A percentile compares a stretch with the other conserved stretches of the same genome.
Evolutionary conservation across 331 rosid species (phyloP).

Genomic region (Malus hybrid): DNA sequence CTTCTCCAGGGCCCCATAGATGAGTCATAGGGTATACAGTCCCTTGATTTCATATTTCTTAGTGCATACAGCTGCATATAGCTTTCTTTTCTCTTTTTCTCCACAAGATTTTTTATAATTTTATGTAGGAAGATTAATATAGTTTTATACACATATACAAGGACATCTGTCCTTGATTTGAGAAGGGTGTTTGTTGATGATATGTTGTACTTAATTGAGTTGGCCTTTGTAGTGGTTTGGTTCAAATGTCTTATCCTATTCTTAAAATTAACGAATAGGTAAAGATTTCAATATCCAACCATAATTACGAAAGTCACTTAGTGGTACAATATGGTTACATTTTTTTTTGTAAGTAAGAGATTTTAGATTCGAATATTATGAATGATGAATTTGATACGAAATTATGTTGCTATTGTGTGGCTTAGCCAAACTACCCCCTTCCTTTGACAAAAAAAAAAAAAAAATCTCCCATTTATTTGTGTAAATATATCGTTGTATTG

Average conservation of each 20-base stretch:
- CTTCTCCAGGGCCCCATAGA: neutral
- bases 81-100: neutral
- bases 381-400: too few species aligned
- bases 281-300: neutral
- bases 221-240: neutral
- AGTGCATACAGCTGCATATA: neutral
- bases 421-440: rapidly evolving
- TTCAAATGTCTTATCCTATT: neutral
- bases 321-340: rapidly evolving
- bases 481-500: too few species aligned
- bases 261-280: neutral
- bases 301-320: neutral
- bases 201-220: neutral
- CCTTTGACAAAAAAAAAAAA: too few species aligned
- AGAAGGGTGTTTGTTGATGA: neutral
- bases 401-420: too few species aligned
- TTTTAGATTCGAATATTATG: rapidly evolving
- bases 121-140: neutral
- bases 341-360: too few species aligned
- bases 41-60: neutral
- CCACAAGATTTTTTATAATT: neutral
- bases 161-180: neutral
- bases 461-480: too few species aligned
- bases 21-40: neutral
- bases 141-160: neutral